A percentile compares a stretch with the other conserved stretches of the same genome.
Evolutionary conservation across 805 yeast species (phyloP).

Genomic region (Candida manassasensis): DNA sequence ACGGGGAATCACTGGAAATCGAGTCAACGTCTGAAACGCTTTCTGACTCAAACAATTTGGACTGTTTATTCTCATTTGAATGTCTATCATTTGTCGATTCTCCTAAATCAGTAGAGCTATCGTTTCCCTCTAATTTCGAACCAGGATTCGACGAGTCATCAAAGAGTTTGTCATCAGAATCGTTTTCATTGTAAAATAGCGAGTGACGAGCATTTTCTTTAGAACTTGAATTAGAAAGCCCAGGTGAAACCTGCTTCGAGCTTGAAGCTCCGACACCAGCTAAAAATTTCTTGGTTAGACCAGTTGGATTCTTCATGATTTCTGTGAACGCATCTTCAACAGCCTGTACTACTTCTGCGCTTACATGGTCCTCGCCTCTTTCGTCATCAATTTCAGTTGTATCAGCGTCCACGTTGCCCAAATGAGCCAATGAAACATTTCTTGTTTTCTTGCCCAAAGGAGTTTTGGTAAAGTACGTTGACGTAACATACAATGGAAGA

Average conservation of each 20-base stretch:
- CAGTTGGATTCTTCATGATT: slow-evolving; percentile 38
- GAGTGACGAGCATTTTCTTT: not conserved
- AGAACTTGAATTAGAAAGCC: not conserved
- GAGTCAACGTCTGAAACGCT: slow-evolving; percentile 30
- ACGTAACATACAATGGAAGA: slow-evolving; percentile 54
- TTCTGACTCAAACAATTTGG: slow-evolving; percentile 31
- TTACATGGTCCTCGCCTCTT: slow-evolving; percentile 15
- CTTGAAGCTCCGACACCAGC: not conserved
- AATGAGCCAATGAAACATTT: not conserved
- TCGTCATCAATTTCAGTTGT: slow-evolving; percentile 3
- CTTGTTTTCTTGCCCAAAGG: not conserved
- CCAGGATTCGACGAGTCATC: not conserved
- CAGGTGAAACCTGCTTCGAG: not conserved
- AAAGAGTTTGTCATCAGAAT: slow-evolving; percentile 3
- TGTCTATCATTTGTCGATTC: not conserved
- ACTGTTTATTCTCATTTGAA: slow-evolving; percentile 11
- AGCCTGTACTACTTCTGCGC: slow-evolving; percentile 47
- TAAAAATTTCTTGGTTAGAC: slow-evolving; percentile 2
- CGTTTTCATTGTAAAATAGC: not conserved
- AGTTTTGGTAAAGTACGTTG: slow-evolving; percentile 41
- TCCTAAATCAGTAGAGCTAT: not conserved
- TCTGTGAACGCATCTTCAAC: slow-evolving; percentile 66
- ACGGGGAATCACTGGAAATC: slow-evolving; percentile 16
- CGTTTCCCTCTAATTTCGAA: not conserved
- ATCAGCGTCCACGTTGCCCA: not conserved